Percentiles rank a stretch among this genome's conserved stretches.
Conservation (phyloP, 2,329 filamentous ascomycete genomes). For the Trichoderma gracile region DNA sequence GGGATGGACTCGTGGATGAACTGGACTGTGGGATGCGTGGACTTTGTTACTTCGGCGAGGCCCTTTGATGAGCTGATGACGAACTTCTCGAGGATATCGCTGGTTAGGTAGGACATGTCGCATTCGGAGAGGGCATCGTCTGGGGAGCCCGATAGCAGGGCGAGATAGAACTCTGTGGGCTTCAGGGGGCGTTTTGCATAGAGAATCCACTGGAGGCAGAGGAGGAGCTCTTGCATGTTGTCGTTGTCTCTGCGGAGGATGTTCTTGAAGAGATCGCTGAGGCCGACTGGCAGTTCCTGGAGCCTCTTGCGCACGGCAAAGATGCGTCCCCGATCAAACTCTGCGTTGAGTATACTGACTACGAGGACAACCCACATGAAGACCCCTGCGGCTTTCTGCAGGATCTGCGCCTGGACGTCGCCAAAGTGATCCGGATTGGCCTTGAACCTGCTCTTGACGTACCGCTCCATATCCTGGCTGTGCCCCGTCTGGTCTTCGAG, state of each 20-base stretch:
- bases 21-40: constrained; percentile 28
- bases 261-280: constrained; percentile 52
- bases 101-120: too few species aligned
- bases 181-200: constrained; percentile 48
- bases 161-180: constrained; percentile 47
- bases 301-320: constrained; percentile 35
- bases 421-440: background rate
- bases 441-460: background rate
- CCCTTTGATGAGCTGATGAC: constrained; percentile 48
- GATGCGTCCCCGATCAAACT: constrained; percentile 34
- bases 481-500: constrained; percentile 36
- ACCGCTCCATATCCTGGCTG: constrained; percentile 30
- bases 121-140: too few species aligned
- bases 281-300: constrained; percentile 38
- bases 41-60: constrained; percentile 43
- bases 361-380: constrained; percentile 50
- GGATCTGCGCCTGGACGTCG: constrained; percentile 31
- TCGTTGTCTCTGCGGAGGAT: constrained; percentile 50
- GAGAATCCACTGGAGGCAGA: constrained; percentile 55
- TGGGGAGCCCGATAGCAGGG: constrained; percentile 12
- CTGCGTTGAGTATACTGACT: constrained; percentile 41
- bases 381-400: constrained; percentile 42
- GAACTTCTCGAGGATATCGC: constrained; percentile 30
- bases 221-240: constrained; percentile 43
- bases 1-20: constrained; percentile 54